phyloP scores from a whole-genome alignment of 106 monocot genomes.

The Triglochin maritima region DNA sequence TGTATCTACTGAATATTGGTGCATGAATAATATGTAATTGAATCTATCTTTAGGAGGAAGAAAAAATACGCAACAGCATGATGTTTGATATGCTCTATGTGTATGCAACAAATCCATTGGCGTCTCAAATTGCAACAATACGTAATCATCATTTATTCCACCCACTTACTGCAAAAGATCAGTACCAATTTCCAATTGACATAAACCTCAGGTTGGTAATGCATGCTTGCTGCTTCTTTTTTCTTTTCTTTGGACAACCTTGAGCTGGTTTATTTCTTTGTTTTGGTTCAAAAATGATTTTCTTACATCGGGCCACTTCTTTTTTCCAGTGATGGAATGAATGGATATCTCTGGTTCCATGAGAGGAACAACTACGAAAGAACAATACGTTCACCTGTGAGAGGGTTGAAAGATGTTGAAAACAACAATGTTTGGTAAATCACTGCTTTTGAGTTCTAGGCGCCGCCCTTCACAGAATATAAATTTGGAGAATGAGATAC shows the following conservation, averaged over 20 bases:
- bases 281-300: constrained; percentile 1
- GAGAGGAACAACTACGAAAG: constrained; percentile 43
- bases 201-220: constrained; percentile 47
- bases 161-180: constrained; percentile 15
- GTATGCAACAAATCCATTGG: constrained; percentile 50
- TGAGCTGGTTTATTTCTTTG: not conserved
- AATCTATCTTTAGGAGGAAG: constrained; percentile 55
- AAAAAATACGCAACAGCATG: constrained; percentile 58
- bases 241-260: not conserved
- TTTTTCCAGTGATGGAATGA: constrained; percentile 75
- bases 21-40: not conserved
- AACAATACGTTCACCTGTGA: constrained; percentile 31
- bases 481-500: not conserved
- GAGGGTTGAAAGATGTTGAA: constrained; percentile 37
- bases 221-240: not conserved
- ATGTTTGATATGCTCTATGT: constrained; percentile 86
- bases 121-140: constrained; percentile 33
- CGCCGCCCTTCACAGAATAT: not conserved
- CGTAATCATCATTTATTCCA: constrained; percentile 25
- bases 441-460: not conserved
- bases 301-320: constrained; percentile 6
- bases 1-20: not conserved
- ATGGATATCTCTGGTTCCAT: constrained; percentile 63
- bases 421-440: constrained; percentile 64
- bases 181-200: constrained; percentile 34